Evolutionary conservation across 179 eudicot genomes (phyloP).

Genomic region (Kewa caespitosa): DNA sequence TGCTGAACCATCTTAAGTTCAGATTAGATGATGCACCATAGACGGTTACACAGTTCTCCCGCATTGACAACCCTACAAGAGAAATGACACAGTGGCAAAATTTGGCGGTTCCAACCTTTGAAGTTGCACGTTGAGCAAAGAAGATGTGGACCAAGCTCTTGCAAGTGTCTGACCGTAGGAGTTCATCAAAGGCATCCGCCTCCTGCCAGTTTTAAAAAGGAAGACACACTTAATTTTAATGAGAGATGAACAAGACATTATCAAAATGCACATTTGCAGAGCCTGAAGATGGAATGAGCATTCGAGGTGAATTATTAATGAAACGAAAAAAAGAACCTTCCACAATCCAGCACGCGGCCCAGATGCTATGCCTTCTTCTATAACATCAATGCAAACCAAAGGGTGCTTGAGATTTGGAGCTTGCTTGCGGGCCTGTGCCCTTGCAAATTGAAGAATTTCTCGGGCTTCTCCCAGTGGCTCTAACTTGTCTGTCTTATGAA

Average conservation of each 20-base stretch:
- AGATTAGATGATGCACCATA: too few species aligned
- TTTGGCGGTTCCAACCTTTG: too few species aligned
- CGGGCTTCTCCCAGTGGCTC: conserved; percentile 92
- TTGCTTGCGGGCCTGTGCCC: conserved; percentile 70
- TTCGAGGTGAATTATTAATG: too few species aligned
- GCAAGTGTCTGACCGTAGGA: conserved; percentile 73
- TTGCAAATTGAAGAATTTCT: conserved; percentile 81
- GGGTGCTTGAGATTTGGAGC: conserved; percentile 90
- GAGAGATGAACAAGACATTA: neutral
- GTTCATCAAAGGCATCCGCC: conserved; percentile 66
- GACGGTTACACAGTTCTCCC: too few species aligned
- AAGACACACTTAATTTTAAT: too few species aligned
- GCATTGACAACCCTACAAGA: too few species aligned
- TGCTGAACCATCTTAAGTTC: too few species aligned
- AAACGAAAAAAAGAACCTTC: conserved; percentile 51
- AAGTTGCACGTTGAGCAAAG: conserved; percentile 66
- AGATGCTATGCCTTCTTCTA: conserved; percentile 79
- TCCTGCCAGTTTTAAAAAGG: conserved; percentile 72
- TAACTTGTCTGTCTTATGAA: conserved; percentile 70
- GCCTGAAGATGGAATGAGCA: neutral
- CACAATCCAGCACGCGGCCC: conserved; percentile 87
- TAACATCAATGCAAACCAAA: conserved; percentile 73
- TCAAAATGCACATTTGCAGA: neutral
- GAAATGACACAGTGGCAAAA: too few species aligned
- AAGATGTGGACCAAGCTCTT: conserved; percentile 77